Evolutionary conservation across 2,329 filamentous ascomycete genomes (phyloP).

Genomic region (Catunica adiposa): DNA sequence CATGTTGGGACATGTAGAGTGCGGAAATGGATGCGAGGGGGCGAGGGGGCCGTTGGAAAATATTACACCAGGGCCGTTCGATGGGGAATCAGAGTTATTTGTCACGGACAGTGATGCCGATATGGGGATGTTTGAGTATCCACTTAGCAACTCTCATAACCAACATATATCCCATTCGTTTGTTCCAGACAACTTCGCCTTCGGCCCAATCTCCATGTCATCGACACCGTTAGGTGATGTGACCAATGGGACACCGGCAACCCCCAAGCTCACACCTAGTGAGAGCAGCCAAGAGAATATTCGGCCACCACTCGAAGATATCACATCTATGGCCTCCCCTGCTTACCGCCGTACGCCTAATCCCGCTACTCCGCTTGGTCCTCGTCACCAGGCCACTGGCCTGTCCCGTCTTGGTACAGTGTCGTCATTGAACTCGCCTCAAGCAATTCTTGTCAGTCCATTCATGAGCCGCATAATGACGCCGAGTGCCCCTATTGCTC

Average conservation of each 20-base stretch:
- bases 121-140: not conserved
- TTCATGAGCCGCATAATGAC: not conserved
- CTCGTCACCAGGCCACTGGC: not conserved
- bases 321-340: not conserved
- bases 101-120: not conserved
- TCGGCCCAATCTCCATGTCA: not conserved
- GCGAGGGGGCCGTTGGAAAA: not conserved
- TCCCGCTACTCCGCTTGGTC: not conserved
- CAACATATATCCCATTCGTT: not conserved
- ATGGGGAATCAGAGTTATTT: not conserved
- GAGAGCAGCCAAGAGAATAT: not conserved
- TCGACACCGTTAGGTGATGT: too few species aligned
- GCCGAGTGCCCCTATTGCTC: not conserved
- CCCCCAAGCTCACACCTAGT: too few species aligned
- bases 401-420: not conserved
- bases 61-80: not conserved
- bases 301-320: not conserved
- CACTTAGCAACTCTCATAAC: not conserved
- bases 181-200: not conserved
- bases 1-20: not conserved
- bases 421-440: not conserved
- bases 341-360: not conserved
- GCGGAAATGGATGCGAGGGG: too few species aligned
- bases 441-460: not conserved
- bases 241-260: too few species aligned